Conservation (phyloP, 2,329 filamentous ascomycete genomes). For the Phialophora chinensis region DNA sequence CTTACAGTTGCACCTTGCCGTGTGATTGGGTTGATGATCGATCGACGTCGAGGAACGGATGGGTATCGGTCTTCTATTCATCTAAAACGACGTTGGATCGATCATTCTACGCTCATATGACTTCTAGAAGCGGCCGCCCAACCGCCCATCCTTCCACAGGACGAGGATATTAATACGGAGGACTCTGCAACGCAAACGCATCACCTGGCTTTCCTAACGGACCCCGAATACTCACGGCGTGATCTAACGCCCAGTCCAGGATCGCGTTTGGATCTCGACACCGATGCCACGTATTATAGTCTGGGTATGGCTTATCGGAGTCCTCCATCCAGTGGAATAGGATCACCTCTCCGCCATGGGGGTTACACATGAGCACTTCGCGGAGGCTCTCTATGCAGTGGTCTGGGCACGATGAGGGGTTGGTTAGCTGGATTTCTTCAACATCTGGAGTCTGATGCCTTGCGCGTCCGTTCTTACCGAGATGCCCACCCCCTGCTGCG, state of each 20-base stretch:
- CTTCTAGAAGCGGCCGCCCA: too few relatives aligned
- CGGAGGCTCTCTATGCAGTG: constrained; percentile 12
- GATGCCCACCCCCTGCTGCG: background rate
- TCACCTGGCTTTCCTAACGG: background rate
- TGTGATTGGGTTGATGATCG: too few relatives aligned
- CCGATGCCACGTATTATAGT: constrained; percentile 10
- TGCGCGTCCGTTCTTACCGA: background rate
- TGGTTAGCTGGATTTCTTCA: background rate
- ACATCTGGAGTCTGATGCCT: background rate
- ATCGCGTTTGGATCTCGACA: constrained; percentile 6
- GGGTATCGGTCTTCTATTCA: too few relatives aligned
- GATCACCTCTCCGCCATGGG: constrained; percentile 3
- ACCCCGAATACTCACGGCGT: constrained; percentile 3
- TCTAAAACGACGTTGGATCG: background rate
- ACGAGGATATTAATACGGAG: background rate
- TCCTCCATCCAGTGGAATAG: constrained; percentile 12
- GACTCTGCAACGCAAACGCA: constrained; percentile 4
- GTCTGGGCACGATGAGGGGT: background rate
- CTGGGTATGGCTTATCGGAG: constrained; percentile 10
- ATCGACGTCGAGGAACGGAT: too few relatives aligned
- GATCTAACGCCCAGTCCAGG: constrained; percentile 4
- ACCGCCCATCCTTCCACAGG: background rate
- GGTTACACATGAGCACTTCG: constrained; percentile 14
- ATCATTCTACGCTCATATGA: background rate
- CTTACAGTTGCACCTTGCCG: too few relatives aligned